phyloP scores from a whole-genome alignment of 78 protist species.

The Cavenderia fasciculata region DNA sequence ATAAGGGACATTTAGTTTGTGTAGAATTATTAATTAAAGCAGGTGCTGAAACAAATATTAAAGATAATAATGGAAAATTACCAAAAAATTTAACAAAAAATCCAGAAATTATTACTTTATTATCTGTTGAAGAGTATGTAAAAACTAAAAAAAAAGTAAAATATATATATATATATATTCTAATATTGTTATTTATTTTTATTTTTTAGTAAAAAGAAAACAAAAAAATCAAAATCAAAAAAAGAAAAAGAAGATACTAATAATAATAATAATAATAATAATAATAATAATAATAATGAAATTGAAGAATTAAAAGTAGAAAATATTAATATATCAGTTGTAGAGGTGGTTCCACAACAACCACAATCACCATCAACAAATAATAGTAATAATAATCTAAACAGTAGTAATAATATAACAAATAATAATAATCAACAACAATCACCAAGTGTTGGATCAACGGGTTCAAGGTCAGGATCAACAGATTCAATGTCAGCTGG shows the following conservation, averaged over 20 bases:
- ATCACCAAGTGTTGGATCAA: too few relatives aligned
- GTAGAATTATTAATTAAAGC: constrained; percentile 59
- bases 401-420: too few relatives aligned
- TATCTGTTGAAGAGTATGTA: background rate
- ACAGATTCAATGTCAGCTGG: background rate
- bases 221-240: background rate
- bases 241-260: background rate
- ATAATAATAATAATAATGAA: background rate
- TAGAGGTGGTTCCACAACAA: too few relatives aligned
- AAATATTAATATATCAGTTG: too few relatives aligned
- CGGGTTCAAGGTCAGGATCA: constrained; percentile 9
- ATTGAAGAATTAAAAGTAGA: too few relatives aligned
- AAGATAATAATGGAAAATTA: constrained; percentile 42
- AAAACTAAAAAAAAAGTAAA: background rate
- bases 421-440: too few relatives aligned
- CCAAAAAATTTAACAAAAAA: constrained; percentile 64
- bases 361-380: constrained; percentile 11
- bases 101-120: constrained; percentile 14
- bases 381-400: too few relatives aligned
- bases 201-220: too few relatives aligned
- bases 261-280: background rate
- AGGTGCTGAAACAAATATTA: constrained; percentile 34
- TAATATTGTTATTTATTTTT: too few relatives aligned
- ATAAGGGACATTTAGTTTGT: constrained; percentile 66
- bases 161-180: too few relatives aligned